Percentiles rank a stretch among this genome's conserved stretches.
Conservation (phyloP, 768 basidiomycete genomes). For the Suillus weaverae region DNA sequence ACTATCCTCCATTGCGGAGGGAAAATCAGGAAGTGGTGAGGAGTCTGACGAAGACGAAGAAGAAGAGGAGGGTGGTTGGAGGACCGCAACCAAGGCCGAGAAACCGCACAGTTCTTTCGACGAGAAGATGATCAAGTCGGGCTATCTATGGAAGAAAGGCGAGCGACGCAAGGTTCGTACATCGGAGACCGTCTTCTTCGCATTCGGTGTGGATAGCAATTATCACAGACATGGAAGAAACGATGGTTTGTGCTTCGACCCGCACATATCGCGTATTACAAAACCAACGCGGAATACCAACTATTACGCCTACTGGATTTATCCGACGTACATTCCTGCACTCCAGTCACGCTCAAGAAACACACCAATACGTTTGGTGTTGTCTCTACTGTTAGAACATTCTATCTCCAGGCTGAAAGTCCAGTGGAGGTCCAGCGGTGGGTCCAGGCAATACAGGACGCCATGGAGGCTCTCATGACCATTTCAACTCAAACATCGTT, state of each 20-base stretch:
- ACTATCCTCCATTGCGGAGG: conserved; percentile 77
- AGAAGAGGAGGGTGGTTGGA: conserved; percentile 67
- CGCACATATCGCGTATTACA: conserved; percentile 94
- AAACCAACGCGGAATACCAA: conserved; percentile 92
- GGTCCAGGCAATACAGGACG: conserved; percentile 81
- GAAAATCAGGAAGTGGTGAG: conserved; percentile 66
- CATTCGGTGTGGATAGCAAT: conserved; percentile 10
- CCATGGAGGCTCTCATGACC: conserved; percentile 61
- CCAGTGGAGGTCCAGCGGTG: conserved; percentile 76
- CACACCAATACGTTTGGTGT: conserved; percentile 89
- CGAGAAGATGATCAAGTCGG: conserved; percentile 81
- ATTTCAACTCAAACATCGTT: conserved; percentile 60
- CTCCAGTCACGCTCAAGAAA: conserved; percentile 83
- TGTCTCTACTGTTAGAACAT: conserved; percentile 87
- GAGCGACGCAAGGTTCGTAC: conserved; percentile 86
- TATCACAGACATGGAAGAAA: conserved; percentile 93
- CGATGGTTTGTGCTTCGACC: conserved; percentile 96
- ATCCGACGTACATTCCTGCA: conserved; percentile 86
- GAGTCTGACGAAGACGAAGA: conserved; percentile 78
- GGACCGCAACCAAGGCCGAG: conserved; percentile 45
- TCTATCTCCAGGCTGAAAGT: conserved; percentile 81
- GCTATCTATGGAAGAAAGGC: conserved; percentile 98
- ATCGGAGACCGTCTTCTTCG: conserved; percentile 9
- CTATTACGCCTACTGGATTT: conserved; percentile 87
- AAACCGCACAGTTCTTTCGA: conserved; percentile 51